These are phyloP conservation scores for Neophaeococcomyces aloes DNA, from an alignment of 2,329 filamentous ascomycete genomes.

Conservation along the genomic window DNA sequence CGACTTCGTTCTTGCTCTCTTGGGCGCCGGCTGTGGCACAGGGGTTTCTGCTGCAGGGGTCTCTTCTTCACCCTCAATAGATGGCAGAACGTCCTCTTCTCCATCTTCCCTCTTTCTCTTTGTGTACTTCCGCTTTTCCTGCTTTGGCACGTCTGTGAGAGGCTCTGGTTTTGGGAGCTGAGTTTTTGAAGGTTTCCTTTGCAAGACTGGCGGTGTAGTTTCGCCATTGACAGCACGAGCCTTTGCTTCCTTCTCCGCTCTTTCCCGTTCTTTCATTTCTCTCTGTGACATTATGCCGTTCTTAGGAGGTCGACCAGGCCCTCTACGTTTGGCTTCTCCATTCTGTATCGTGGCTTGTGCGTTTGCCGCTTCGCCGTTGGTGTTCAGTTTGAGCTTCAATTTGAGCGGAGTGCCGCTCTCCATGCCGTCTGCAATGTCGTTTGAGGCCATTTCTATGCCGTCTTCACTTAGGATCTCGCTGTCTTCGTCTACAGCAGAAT, in stretches of 20 bases:
- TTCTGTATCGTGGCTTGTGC: conserved; percentile 12
- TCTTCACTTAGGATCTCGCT: conserved; percentile 9
- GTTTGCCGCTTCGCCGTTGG: conserved; percentile 4
- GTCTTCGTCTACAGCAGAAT: conserved; percentile 12
- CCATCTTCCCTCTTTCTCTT: conserved; percentile 37
- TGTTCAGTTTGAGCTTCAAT: conserved; percentile 21
- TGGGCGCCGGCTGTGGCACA: conserved; percentile 23
- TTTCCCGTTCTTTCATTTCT: conserved; percentile 45
- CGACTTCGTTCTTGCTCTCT: conserved; percentile 38
- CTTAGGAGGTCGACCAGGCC: conserved; percentile 55
- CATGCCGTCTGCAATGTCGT: neutral
- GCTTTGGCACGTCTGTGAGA: conserved; percentile 24
- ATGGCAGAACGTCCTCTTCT: conserved; percentile 33
- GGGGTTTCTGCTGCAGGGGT: conserved; percentile 4
- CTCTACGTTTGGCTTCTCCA: conserved; percentile 35
- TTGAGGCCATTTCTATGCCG: conserved; percentile 8
- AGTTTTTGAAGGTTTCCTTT: conserved; percentile 17
- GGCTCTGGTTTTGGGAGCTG: conserved; percentile 10
- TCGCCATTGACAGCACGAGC: conserved; percentile 34
- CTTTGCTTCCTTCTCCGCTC: conserved; percentile 42
- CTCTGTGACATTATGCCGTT: conserved; percentile 58
- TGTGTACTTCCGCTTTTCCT: conserved; percentile 39
- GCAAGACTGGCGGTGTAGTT: conserved; percentile 31
- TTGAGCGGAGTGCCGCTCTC: conserved; percentile 5
- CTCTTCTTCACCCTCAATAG: conserved; percentile 28